phyloP scores from a whole-genome alignment of 169 alveolate genomes.

The Theileria luwenshuni region DNA sequence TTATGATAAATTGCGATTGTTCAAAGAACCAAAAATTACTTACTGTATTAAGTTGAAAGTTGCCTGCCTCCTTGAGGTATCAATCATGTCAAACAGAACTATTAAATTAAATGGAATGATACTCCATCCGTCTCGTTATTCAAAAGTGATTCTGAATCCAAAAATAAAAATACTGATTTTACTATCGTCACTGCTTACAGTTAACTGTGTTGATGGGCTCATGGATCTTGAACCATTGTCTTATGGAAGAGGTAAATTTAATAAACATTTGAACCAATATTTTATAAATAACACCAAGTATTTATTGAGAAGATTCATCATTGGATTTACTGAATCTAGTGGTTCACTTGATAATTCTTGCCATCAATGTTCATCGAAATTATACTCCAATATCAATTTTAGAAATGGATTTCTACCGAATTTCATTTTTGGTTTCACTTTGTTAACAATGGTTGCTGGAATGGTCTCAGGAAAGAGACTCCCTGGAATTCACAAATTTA shows the following conservation, averaged over 20 bases:
- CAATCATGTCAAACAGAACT: slow-evolving; percentile 46
- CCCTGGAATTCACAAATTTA: background rate
- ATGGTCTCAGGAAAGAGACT: background rate
- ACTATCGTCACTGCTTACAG: slow-evolving; percentile 31
- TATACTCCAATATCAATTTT: no score
- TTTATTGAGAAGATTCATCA: slow-evolving; percentile 4
- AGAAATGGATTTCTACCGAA: background rate
- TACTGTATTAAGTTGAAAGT: background rate
- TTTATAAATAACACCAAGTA: background rate
- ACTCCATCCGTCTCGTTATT: slow-evolving; percentile 27
- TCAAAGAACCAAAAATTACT: background rate
- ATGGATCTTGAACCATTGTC: slow-evolving; percentile 18
- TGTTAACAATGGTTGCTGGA: slow-evolving; percentile 1
- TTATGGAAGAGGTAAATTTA: background rate
- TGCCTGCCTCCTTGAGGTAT: background rate
- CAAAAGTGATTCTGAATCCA: slow-evolving; percentile 5
- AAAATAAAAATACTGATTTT: slow-evolving; percentile 15
- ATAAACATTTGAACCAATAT: background rate
- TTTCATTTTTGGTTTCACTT: background rate
- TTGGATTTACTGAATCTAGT: background rate
- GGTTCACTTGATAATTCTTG: background rate
- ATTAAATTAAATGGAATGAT: slow-evolving; percentile 48
- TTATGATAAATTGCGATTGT: background rate
- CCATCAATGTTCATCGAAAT: no score
- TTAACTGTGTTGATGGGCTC: slow-evolving; percentile 43